Base-by-base conservation (phyloP, 2,329 filamentous ascomycete species). In the Pyrenophora graminea region DNA sequence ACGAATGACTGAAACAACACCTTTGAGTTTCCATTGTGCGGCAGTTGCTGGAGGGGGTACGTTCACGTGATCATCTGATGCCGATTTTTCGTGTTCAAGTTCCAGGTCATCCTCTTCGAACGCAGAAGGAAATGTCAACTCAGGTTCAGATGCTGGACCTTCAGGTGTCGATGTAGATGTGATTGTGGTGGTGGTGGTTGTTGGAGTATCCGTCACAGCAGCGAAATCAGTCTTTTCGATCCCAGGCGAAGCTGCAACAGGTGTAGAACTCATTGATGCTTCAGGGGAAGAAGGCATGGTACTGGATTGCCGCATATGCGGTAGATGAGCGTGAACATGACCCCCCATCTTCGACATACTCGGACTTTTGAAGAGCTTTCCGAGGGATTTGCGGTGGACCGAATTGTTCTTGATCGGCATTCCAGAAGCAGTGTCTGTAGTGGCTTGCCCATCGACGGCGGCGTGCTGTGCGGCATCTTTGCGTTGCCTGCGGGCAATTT, bases 1-100 rank as follows among this genome's bases (percentile, higher is more conserved):
- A 23, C 94, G 86, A 59, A 99, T 91, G 13, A 99, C 94, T 2
- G 92, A 93, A 0, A 99, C 93, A 76, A 99, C 92, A 10, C 94
- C 94, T 76, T 99, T 99, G 45, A 99, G 79, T 73, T 96, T 97
- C 94, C 94, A 99, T 9, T 94, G 91, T 67, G 96, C 91, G 66
- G 97, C 97, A 0, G 88, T 89, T 3, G 77, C 76, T 30, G 79
- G 79, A 4, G 79, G 76, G 6, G 79, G 80, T 3, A 79, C 67
- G 23, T 67, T 61, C 23, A 68, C 57, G 7, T 66, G 56, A 15
- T 73, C 70, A 15, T 71, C 68, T 2, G 69, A 68, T n/a, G 57
- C 60, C 6, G 70, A 68, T n/a, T 50, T 54, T 51, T 67, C 53
- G 3, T 51, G 52, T 27, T 67, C 64, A 13, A 59, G 52, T 17